Percentiles rank a stretch among this genome's conserved stretches.
Evolutionary conservation across 2,329 filamentous ascomycete genomes (phyloP).

Genomic region (Incumbomyces delicatus): DNA sequence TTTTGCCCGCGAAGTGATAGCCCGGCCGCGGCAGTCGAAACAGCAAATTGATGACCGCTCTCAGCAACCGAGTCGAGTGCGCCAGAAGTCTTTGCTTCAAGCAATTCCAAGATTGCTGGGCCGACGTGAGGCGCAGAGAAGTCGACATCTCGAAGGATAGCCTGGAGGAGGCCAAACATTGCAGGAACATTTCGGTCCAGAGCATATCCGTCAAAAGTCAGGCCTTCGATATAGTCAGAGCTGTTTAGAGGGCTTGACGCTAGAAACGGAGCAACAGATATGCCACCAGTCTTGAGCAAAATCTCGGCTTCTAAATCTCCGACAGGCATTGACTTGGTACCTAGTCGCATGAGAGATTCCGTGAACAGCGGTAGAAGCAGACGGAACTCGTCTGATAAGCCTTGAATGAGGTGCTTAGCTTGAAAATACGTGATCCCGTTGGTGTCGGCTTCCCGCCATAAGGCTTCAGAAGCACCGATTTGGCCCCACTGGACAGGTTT

Average conservation of each 20-base stretch:
- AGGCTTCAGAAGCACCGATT: conserved; percentile 57
- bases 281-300: conserved; percentile 88
- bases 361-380: conserved; percentile 81
- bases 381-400: conserved; percentile 74
- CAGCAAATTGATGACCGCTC: conserved; percentile 77
- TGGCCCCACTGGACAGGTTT: conserved; percentile 54
- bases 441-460: conserved; percentile 87
- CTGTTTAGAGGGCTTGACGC: conserved; percentile 66
- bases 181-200: conserved; percentile 80
- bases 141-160: conserved; percentile 74
- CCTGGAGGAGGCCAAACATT: conserved; percentile 79
- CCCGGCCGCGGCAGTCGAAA: conserved; percentile 70
- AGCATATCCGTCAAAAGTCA: conserved; percentile 76
- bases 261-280: conserved; percentile 77
- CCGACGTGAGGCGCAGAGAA: conserved; percentile 78
- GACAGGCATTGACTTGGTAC: conserved; percentile 79
- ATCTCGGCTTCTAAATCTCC: conserved; percentile 92
- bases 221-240: conserved; percentile 63
- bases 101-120: conserved; percentile 70
- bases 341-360: conserved; percentile 84
- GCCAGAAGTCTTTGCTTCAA: conserved; percentile 79
- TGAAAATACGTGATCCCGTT: conserved; percentile 96
- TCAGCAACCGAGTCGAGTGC: conserved; percentile 87
- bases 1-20: conserved; percentile 63
- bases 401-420: conserved; percentile 68